Evolutionary conservation across 2,329 filamentous ascomycete species (phyloP), one percentile per base, ranked within the genome.

Genomic region (Ambrosiella cleistominuta): DNA sequence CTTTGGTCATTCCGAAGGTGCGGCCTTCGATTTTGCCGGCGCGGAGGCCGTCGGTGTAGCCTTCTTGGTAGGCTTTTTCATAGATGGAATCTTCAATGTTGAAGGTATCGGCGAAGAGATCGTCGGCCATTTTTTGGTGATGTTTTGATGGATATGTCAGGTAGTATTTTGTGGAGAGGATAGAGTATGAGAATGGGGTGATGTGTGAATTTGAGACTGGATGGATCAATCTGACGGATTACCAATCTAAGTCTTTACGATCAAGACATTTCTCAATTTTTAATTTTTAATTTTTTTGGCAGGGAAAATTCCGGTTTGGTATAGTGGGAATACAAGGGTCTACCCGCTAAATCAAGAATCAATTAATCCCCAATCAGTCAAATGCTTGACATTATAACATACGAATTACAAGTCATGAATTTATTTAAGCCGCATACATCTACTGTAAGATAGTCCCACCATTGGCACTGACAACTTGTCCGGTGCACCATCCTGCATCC

Each of bases 21-120:
- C 89, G 86, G 61, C 93, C 93, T 75, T 98, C 93, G 63, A 88
- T 81, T 60, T 83, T 82, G 44, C 93, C 93, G 38, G 87, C 84
- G 60, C 78, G 77, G 45, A 80, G 74, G 61, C 93, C 93, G 70
- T 95, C 91, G 45, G 76, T 72, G 53, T 81, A 69, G 49, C 93
- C 93, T 57, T 88, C 78, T 5, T 75, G 69, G 72, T 89, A 91
- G 60, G 93, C 93, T 69, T 91, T 81, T 50, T 79, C 74, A 73
- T 96, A 95, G 73, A 91, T 95, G 61, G 73, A 68, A 57, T 82
- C 77, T 66, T 84, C 81, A 15, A 84, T 71, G 63, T 77, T 75
- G 61, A 84, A 74, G 62, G 83, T 67, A 60, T 75, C 72, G 61
- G 80, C 77, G 62, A 81, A 78, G 11, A 74, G 73, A 62, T 81